Base-by-base conservation (phyloP, 192 early-diverging fungal genomes). In the Coemansia sp. region DNA sequence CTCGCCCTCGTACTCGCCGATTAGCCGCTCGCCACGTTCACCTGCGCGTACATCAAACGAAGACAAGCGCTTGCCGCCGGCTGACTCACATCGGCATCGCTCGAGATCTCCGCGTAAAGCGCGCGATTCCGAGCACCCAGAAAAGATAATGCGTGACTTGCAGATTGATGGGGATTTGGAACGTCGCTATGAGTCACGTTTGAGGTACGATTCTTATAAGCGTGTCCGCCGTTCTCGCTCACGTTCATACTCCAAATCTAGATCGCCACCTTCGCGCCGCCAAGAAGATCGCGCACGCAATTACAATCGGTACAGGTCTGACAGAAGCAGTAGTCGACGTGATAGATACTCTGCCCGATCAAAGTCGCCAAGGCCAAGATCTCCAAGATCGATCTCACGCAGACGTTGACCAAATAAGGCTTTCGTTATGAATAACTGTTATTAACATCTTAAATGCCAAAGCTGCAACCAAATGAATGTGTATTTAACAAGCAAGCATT, bases 1-100 rank as follows among this genome's bases (percentile, higher is more conserved):
- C 62, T 72, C 75, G n/a, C 75, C 75, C 12, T 77, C 75, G 2
- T 68, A 68, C 47, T 77, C 75, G 21, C 75, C 75, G 12, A 27
- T 52, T n/a, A 15, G n/a, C 2, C 54, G 43, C n/a, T 61, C 59
- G 5, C 59, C 59, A 25, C 58, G 58, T 23, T 24, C 58, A 5
- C 65, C 15, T 19, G 48, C 53, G 11, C 65, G 57, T 10, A 23
- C 58, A 1, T 41, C 59, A 35, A 56, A 56, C 22, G 48, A 49
- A 27, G 41, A 37, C 17, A 11, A 17, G 2, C 35, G 60, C 49
- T 9, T 19, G n/a, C 37, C 60, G 1, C 35, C 24, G 21, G 4
- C 39, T 15, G 29, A 17, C 29, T 22, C 35, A 8, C 60, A 22
- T 11, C 47, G 66, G 11, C 41, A 43, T 11, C 58, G 29, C 19